Evolutionary conservation across 2,329 filamentous ascomycete genomes (phyloP).

Genomic region (Aspergillus sp.): DNA sequence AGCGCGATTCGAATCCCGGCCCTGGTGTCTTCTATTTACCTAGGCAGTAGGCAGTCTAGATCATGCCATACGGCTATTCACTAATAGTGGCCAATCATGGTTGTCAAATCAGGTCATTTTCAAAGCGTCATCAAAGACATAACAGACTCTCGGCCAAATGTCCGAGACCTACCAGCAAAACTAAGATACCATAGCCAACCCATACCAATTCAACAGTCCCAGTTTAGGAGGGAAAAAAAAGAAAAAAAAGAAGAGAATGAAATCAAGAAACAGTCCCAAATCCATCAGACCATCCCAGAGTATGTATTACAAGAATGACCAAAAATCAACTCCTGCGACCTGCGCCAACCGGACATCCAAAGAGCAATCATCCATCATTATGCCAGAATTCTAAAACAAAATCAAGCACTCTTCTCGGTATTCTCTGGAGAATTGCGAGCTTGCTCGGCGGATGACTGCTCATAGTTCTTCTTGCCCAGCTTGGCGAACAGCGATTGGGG

Average conservation of each 20-base stretch:
- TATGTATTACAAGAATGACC: background rate
- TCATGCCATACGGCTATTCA: background rate
- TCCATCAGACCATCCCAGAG: slow-evolving; percentile 1
- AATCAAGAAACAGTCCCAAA: slow-evolving; percentile 8
- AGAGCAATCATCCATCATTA: background rate
- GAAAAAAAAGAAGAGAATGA: slow-evolving; percentile 14
- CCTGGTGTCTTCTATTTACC: too few relatives aligned
- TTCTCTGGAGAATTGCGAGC: slow-evolving; percentile 3
- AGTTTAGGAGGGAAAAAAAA: slow-evolving; percentile 7
- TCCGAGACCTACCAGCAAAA: background rate
- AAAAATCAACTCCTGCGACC: slow-evolving; percentile 13
- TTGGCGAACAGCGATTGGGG: slow-evolving; percentile 50
- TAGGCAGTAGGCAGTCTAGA: background rate
- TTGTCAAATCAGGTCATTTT: background rate
- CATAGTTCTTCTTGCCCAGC: slow-evolving; percentile 46
- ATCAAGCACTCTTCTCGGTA: slow-evolving; percentile 2
- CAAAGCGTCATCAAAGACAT: background rate
- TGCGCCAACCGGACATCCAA: slow-evolving; percentile 8
- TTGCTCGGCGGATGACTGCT: slow-evolving; percentile 33
- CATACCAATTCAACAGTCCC: slow-evolving; percentile 1
- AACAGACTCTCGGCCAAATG: background rate
- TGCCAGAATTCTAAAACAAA: background rate
- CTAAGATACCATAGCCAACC: background rate
- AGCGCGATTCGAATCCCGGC: too few relatives aligned
- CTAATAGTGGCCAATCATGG: background rate